Conservation (phyloP, 306 rosid species). For the Quercus alba region DNA sequence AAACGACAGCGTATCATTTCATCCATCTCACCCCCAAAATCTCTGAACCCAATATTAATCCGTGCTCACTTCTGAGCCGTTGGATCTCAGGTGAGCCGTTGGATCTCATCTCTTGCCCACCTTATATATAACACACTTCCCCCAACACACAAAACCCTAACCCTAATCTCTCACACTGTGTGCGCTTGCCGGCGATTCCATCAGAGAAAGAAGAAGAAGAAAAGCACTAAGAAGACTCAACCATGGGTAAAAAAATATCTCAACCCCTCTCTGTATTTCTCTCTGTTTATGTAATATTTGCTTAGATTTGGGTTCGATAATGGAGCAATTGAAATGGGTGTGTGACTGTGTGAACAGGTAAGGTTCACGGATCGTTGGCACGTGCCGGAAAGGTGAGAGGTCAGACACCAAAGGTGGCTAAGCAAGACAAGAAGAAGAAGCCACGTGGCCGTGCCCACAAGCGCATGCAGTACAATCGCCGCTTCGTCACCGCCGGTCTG, state of each 20-base stretch:
- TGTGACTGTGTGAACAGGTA: conserved; percentile 36
- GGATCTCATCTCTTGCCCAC: background rate
- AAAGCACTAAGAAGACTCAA: conserved; percentile 1
- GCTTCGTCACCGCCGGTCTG: conserved; percentile 65
- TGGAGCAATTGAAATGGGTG: background rate
- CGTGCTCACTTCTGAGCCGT: background rate
- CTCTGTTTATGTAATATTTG: background rate
- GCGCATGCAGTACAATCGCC: conserved; percentile 62
- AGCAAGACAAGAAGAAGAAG: conserved; percentile 65
- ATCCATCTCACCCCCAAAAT: background rate
- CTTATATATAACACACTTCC: background rate
- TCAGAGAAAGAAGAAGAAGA: background rate
- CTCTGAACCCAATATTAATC: background rate
- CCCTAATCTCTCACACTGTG: background rate
- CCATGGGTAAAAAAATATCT: conserved; percentile 18
- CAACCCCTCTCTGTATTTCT: background rate
- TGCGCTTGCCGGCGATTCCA: background rate
- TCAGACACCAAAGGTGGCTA: conserved; percentile 70
- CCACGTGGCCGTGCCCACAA: conserved; percentile 66
- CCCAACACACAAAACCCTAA: conserved; percentile 13
- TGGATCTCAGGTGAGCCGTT: background rate
- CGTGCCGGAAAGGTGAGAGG: conserved; percentile 74
- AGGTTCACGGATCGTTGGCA: conserved; percentile 67
- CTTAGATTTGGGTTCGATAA: too few species aligned
- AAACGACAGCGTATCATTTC: conserved; percentile 12